Conservation (phyloP, 164 flowering plant species). For the Nymphaea colorata region DNA sequence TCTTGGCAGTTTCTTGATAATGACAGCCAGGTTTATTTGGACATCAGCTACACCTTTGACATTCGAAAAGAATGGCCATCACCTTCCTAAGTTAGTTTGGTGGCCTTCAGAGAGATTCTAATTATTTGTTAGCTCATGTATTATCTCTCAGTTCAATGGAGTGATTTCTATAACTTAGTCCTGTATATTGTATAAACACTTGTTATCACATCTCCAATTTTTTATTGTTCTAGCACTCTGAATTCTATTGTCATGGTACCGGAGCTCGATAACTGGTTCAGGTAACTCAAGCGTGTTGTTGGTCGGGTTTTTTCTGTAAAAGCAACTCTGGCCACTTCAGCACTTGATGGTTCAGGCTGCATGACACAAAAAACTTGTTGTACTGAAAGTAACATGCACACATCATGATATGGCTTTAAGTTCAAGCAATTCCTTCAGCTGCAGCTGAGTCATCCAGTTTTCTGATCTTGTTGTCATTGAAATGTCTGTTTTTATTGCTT, state of each 20-base stretch:
- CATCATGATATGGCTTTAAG: too few species aligned
- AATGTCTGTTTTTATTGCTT: too few species aligned
- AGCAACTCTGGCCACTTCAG: too few species aligned
- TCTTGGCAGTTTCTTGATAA: not conserved
- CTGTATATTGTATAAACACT: not conserved
- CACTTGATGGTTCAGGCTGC: too few species aligned
- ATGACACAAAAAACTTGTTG: too few species aligned
- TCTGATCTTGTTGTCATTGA: too few species aligned
- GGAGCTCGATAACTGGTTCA: not conserved
- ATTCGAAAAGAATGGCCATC: constrained; percentile 41
- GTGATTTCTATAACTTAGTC: not conserved
- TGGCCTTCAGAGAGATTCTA: not conserved
- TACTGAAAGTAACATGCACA: too few species aligned
- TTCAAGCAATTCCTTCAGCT: too few species aligned
- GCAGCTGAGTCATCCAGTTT: too few species aligned
- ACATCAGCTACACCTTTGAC: constrained; percentile 25
- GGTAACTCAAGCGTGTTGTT: not conserved
- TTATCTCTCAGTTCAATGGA: not conserved
- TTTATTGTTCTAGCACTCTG: not conserved
- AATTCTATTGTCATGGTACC: not conserved
- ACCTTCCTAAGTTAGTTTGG: not conserved
- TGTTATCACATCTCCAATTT: not conserved
- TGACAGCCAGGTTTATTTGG: not conserved
- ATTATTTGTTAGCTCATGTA: not conserved
- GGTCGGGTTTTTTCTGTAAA: too few species aligned